phyloP scores from a whole-genome alignment of 2,329 filamentous ascomycete species.

The Lachnellula hyalina region DNA sequence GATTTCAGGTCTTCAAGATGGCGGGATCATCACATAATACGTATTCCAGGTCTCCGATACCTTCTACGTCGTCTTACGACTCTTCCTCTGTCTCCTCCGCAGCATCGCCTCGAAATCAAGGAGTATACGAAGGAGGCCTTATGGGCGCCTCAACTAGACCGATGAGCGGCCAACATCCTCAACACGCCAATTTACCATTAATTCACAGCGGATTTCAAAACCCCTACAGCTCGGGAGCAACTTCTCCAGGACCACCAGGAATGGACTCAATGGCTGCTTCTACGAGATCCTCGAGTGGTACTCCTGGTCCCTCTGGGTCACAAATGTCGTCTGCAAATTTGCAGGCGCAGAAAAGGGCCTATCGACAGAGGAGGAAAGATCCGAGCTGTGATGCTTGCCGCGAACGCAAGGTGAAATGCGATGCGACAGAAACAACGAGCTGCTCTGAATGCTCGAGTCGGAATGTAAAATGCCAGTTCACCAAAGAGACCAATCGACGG shows the following conservation, averaged over 20 bases:
- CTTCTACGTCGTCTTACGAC: conserved; percentile 57
- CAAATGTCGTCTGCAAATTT: conserved; percentile 40
- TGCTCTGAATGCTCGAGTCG: conserved; percentile 97
- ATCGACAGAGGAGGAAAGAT: conserved; percentile 90
- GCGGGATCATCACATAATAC: conserved; percentile 51
- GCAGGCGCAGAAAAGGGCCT: conserved; percentile 84
- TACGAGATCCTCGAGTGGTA: conserved; percentile 51
- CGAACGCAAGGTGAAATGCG: conserved; percentile 81
- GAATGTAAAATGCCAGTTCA: conserved; percentile 97
- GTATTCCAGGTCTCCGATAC: conserved; percentile 57
- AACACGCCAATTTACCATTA: conserved; percentile 47
- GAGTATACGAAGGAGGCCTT: conserved; percentile 47
- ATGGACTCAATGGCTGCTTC: conserved; percentile 57
- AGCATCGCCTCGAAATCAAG: conserved; percentile 51
- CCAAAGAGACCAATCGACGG: conserved; percentile 94
- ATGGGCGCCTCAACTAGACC: conserved; percentile 48
- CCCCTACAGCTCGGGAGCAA: conserved; percentile 25
- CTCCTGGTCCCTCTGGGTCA: conserved; percentile 41
- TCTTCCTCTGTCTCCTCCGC: conserved; percentile 59
- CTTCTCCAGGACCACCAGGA: conserved; percentile 37
- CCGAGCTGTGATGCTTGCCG: conserved; percentile 95
- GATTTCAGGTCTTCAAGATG: conserved; percentile 36
- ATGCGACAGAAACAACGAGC: conserved; percentile 92
- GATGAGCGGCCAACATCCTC: conserved; percentile 44
- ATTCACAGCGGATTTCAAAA: conserved; percentile 26